Evolutionary conservation across 2,329 filamentous ascomycete species (phyloP), one percentile per base, ranked within the genome.

Genomic region (Pseudogymnoascus sp.): DNA sequence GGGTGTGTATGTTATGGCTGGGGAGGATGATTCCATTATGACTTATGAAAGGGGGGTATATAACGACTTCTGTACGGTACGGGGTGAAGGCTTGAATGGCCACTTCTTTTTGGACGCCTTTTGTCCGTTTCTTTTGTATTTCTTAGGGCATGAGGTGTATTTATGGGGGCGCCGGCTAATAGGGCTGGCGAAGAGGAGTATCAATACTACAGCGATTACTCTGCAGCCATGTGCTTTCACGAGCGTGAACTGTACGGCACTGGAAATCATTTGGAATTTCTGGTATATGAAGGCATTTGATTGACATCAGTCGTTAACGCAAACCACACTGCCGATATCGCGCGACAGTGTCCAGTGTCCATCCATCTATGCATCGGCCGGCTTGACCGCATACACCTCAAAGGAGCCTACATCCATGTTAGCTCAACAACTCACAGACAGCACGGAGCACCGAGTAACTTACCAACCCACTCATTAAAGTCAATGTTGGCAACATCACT

Each of bases 401-500:
- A 77, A 82, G 0, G 80, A 79, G 3, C 76, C 78, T 78, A 59
- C 35, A 58, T 13, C 17, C 29, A 62, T 15, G 15, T 62, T 48
- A 60, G 39, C 25, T 29, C 5, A 29, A 6, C 33, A 35, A 3
- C 33, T 21, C 58, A 38, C 5, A 33, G 7, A 15, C 3, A 25
- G 12, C 27, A 61, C 13, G 13, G 4, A 2, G 17, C 6, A 59
- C 29, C 17, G 77, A 38, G 15, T 3, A 8, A 59, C 78, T 71
- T 68, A 81, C 78, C 80, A 64, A 75, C 78, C 76, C 77, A 82
- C 61, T 78, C 74, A 69, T 83, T 83, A 51, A 81, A 75, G 66
- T 83, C 77, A 12, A 74, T 65, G 61, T 72, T 69, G 29, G 62
- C 66, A 58, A 73, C 33, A 59, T 59, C 58, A 27, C 5, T 63